Conservation (phyloP, 2,329 filamentous ascomycete genomes). For the Aspergillus fumigatiaffinis region DNA sequence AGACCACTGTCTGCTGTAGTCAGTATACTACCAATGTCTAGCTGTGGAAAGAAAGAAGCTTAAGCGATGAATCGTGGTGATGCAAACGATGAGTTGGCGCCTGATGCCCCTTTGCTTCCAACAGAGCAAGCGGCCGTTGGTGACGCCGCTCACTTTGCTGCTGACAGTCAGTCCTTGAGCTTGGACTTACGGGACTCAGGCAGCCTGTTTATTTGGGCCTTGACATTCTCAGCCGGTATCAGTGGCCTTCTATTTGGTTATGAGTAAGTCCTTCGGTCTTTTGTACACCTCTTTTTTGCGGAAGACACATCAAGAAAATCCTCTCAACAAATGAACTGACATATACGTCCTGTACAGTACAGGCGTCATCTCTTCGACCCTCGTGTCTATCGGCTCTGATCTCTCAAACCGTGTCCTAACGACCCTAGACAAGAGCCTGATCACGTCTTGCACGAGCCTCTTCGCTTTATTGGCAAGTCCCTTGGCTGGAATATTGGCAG, state of each 20-base stretch:
- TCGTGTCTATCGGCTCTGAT: slow-evolving; percentile 53
- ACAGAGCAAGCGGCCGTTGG: slow-evolving; percentile 9
- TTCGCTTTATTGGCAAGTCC: slow-evolving; percentile 56
- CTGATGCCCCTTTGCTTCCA: slow-evolving; percentile 31
- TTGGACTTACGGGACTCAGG: slow-evolving; percentile 20
- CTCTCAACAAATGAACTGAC: slow-evolving; percentile 9
- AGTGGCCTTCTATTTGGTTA: slow-evolving; percentile 60
- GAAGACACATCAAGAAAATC: background rate
- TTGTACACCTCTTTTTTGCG: background rate
- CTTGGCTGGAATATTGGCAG: slow-evolving; percentile 50
- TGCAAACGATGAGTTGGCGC: slow-evolving; percentile 17
- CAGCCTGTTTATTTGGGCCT: slow-evolving; percentile 50
- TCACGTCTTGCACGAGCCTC: slow-evolving; percentile 56
- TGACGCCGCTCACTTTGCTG: slow-evolving; percentile 4
- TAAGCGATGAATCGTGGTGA: slow-evolving; percentile 23
- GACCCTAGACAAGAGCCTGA: slow-evolving; percentile 56
- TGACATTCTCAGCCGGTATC: slow-evolving; percentile 56
- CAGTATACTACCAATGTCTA: slow-evolving; percentile 6
- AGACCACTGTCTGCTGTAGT: background rate
- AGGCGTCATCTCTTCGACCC: slow-evolving; percentile 58
- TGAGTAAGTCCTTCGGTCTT: slow-evolving; percentile 41
- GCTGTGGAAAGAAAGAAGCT: slow-evolving; percentile 5
- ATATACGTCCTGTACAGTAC: slow-evolving; percentile 40
- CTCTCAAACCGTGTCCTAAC: slow-evolving; percentile 48
- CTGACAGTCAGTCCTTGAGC: slow-evolving; percentile 9